Evolutionary conservation across 78 protist genomes (phyloP).

Genomic region (Dictyostelium firmibasis): DNA sequence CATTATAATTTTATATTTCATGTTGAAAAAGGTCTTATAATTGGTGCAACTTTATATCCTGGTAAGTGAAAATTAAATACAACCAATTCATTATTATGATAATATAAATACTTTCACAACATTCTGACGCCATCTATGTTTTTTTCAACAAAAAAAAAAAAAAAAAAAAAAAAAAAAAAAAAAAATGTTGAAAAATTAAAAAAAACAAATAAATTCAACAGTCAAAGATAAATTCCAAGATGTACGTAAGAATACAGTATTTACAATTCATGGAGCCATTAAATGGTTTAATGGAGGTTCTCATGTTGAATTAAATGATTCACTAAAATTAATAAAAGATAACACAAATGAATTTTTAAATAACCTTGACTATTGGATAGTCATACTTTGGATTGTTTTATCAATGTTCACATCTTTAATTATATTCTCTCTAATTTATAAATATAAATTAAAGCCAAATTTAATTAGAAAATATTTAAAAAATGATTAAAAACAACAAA

Average conservation of each 20-base stretch:
- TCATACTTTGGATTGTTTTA: not conserved
- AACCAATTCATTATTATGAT: not conserved
- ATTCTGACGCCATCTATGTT: not conserved
- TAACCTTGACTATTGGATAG: not conserved
- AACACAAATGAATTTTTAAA: not conserved
- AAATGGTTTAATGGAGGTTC: constrained; percentile 49
- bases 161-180: not conserved
- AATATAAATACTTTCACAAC: not conserved
- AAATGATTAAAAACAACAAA: constrained; percentile 15
- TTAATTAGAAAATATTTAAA: constrained; percentile 59
- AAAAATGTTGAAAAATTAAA: not conserved
- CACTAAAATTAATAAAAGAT: not conserved
- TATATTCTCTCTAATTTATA: not conserved
- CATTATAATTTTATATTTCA: constrained; percentile 51
- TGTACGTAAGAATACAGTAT: not conserved
- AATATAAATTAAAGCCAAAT: constrained; percentile 30
- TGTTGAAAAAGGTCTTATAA: constrained; percentile 28
- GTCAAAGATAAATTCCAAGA: constrained; percentile 15
- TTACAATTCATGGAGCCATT: constrained; percentile 19
- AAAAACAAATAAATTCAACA: not conserved
- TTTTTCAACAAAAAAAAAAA: not conserved
- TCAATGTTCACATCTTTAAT: not conserved
- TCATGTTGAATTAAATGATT: not conserved
- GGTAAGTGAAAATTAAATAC: not conserved
- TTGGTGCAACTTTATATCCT: constrained; percentile 53